Evolutionary conservation across 441 rosid species (phyloP).

Genomic region (Eutrema salsugineum): DNA sequence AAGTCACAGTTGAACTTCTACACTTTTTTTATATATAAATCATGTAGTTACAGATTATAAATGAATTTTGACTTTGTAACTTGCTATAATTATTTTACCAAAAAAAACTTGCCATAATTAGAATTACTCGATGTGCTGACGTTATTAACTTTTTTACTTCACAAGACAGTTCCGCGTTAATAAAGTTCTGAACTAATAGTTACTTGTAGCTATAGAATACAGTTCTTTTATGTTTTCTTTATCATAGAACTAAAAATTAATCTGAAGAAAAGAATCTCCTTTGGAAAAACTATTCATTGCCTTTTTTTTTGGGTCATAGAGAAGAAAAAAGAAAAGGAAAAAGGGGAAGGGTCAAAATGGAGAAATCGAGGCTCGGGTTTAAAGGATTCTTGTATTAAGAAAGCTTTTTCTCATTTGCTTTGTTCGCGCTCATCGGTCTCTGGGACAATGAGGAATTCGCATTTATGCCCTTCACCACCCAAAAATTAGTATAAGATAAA

Average conservation of each 20-base stretch:
- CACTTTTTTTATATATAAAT: background rate
- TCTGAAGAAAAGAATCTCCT: conserved; percentile 19
- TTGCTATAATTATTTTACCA: too few relatives aligned
- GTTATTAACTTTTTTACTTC: background rate
- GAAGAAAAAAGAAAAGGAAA: background rate
- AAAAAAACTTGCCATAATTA: conserved; percentile 20
- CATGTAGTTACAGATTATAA: background rate
- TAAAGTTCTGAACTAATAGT: conserved; percentile 16
- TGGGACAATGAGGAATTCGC: background rate
- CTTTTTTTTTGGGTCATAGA: background rate
- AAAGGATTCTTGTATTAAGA: conserved; percentile 19
- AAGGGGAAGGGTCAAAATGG: conserved; percentile 17
- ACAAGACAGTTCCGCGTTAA: background rate
- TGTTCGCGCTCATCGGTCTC: conserved; percentile 26
- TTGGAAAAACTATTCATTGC: background rate
- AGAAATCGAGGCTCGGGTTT: conserved; percentile 21
- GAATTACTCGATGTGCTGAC: background rate
- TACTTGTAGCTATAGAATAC: background rate
- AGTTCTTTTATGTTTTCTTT: background rate
- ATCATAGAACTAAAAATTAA: conserved; percentile 1
- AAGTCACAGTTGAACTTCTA: background rate
- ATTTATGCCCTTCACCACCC: background rate
- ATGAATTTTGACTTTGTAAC: background rate
- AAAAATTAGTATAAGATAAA: background rate
- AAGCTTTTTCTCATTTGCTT: conserved; percentile 27